Evolutionary conservation across 768 basidiomycete genomes (phyloP).

Genomic region (Auriscalpium microsporum): DNA sequence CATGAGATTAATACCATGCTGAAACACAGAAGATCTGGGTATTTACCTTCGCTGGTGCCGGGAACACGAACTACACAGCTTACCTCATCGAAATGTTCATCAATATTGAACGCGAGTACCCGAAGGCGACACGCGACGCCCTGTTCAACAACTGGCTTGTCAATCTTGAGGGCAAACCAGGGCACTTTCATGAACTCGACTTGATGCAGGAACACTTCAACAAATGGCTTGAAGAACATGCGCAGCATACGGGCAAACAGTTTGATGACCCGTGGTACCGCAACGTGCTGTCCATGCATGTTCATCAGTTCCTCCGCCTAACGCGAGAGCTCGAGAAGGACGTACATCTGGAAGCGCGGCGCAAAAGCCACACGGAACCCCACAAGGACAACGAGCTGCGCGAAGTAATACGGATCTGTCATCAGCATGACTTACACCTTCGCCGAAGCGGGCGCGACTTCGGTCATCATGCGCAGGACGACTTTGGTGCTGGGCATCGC

Average conservation of each 20-base stretch:
- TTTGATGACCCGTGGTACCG: conserved; percentile 25
- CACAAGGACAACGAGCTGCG: conserved; percentile 3
- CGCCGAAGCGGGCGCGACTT: background rate
- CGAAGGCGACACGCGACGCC: background rate
- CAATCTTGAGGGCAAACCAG: conserved; percentile 6
- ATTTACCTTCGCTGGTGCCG: conserved; percentile 8
- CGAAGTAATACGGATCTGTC: background rate
- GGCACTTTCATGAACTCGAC: conserved; percentile 9
- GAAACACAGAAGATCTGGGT: background rate
- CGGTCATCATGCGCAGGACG: conserved; percentile 1
- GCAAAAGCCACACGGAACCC: conserved; percentile 19
- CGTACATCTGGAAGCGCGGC: conserved; percentile 15
- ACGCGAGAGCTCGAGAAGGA: conserved; percentile 22
- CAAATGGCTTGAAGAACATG: conserved; percentile 19
- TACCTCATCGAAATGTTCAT: conserved; percentile 8
- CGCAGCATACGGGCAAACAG: conserved; percentile 10
- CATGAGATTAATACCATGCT: background rate
- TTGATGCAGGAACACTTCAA: conserved; percentile 28
- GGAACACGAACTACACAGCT: conserved; percentile 3
- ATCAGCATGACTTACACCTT: background rate
- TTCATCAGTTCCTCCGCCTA: conserved; percentile 25
- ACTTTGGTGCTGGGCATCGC: background rate
- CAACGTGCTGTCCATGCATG: conserved; percentile 22
- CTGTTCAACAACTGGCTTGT: conserved; percentile 15
- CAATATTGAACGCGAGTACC: conserved; percentile 3